phyloP scores from a whole-genome alignment of 768 basidiomycete genomes.

The Cystofilobasidium macerans region DNA sequence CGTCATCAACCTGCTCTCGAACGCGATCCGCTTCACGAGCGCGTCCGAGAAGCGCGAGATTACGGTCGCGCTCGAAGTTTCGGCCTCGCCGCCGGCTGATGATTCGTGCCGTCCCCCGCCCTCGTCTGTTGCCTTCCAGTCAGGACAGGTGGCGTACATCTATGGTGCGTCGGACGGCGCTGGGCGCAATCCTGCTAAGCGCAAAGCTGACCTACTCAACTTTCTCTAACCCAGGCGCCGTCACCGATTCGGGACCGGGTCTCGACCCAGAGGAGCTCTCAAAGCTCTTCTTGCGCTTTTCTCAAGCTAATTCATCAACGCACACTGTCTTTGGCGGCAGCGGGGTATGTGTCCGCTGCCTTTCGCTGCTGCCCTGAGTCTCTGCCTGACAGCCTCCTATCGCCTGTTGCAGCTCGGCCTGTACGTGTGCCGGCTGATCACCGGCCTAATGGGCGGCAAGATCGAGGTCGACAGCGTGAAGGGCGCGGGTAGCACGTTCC shows the following conservation, averaged over 20 bases:
- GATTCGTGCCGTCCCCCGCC: slow-evolving; percentile 33
- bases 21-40: slow-evolving; percentile 39
- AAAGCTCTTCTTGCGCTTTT: slow-evolving; percentile 40
- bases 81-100: slow-evolving; percentile 34
- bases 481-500: slow-evolving; percentile 35
- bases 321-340: slow-evolving; percentile 36
- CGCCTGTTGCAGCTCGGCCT: background rate
- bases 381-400: background rate
- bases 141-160: slow-evolving; percentile 3
- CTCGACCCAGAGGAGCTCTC: slow-evolving; percentile 39
- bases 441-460: slow-evolving; percentile 39
- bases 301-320: slow-evolving; percentile 34
- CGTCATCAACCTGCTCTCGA: slow-evolving; percentile 23
- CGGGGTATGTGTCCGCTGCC: slow-evolving; percentile 35
- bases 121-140: background rate
- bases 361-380: background rate
- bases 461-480: slow-evolving; percentile 39
- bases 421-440: slow-evolving; percentile 30
- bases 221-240: background rate
- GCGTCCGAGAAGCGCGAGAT: slow-evolving; percentile 32
- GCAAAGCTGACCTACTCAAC: background rate
- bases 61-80: slow-evolving; percentile 35
- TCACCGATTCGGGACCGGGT: slow-evolving; percentile 32
- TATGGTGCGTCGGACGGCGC: no score
- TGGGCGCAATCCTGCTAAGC: no score